Percentiles rank a stretch among this genome's conserved stretches.
These are phyloP conservation scores for Russula lepida DNA, from an alignment of 768 basidiomycete genomes.

Conservation along the genomic window DNA sequence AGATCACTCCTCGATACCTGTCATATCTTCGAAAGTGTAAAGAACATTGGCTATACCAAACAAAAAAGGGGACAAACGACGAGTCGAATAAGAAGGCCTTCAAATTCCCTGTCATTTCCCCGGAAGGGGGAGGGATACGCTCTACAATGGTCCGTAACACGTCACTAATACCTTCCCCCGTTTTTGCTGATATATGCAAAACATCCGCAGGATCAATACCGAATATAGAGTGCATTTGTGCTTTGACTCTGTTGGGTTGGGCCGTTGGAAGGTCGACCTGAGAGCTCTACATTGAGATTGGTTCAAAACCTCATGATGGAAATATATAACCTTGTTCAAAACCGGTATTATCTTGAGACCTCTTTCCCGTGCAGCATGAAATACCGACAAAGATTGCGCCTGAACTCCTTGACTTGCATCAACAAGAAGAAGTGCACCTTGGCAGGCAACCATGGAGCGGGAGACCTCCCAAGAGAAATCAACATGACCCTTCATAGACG, in stretches of 20 bases:
- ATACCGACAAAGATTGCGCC: constrained; percentile 94
- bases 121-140: constrained; percentile 74
- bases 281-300: not conserved
- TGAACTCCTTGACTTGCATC: constrained; percentile 98
- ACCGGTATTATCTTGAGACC: constrained; percentile 83
- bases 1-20: constrained; percentile 92
- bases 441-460: constrained; percentile 84
- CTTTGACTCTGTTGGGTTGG: constrained; percentile 68
- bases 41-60: constrained; percentile 4
- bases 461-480: constrained; percentile 98
- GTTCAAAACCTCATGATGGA: not conserved
- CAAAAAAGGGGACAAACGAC: constrained; percentile 42
- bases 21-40: constrained; percentile 59
- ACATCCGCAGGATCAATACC: constrained; percentile 69
- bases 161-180: constrained; percentile 70
- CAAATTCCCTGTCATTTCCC: constrained; percentile 43
- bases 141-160: constrained; percentile 77
- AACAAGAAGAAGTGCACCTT: constrained; percentile 79
- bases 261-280: constrained; percentile 92
- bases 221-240: constrained; percentile 76
- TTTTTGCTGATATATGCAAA: constrained; percentile 85
- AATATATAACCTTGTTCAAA: constrained; percentile 67
- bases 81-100: constrained; percentile 93
- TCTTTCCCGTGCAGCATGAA: constrained; percentile 76
- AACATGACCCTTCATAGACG: constrained; percentile 67